These are phyloP conservation scores for Mortierella polycephala DNA, from an alignment of 371 early-diverging fungal species.

Conservation along the genomic window DNA sequence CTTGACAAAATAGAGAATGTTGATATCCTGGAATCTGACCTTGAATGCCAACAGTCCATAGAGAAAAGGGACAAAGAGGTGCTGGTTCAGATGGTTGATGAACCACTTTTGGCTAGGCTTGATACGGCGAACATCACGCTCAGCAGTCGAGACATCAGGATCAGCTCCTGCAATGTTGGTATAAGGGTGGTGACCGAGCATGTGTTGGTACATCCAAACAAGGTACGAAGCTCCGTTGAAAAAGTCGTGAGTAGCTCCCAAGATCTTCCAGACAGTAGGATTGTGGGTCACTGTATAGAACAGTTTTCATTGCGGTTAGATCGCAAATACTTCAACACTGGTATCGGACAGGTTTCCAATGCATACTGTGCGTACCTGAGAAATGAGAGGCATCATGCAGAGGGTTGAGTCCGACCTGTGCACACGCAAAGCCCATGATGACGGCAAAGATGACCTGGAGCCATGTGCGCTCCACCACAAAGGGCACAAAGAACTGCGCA, in stretches of 20 bases:
- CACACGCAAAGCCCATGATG: slow-evolving; percentile 61
- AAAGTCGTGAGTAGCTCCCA: slow-evolving; percentile 69
- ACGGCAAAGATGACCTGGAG: slow-evolving; percentile 56
- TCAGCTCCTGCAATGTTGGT: slow-evolving; percentile 69
- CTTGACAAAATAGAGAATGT: slow-evolving; percentile 59
- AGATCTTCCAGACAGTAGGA: slow-evolving; percentile 62
- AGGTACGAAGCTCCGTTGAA: slow-evolving; percentile 67
- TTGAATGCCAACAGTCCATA: slow-evolving; percentile 66
- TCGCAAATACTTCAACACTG: background rate
- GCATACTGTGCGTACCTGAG: slow-evolving; percentile 43
- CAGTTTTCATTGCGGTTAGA: background rate
- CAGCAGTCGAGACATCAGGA: slow-evolving; percentile 62
- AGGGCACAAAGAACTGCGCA: slow-evolving; percentile 55
- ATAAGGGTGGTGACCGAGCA: slow-evolving; percentile 70
- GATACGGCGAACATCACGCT: slow-evolving; percentile 67
- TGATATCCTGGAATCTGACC: slow-evolving; percentile 65
- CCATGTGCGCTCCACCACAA: slow-evolving; percentile 51
- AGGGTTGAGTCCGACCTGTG: slow-evolving; percentile 64
- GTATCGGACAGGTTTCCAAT: background rate
- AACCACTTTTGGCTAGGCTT: slow-evolving; percentile 63
- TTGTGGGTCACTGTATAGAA: slow-evolving; percentile 57
- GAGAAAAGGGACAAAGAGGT: slow-evolving; percentile 61
- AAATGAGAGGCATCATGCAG: slow-evolving; percentile 70
- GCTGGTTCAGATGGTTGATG: slow-evolving; percentile 60
- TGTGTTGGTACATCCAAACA: slow-evolving; percentile 70